Evolutionary conservation across 2,329 filamentous ascomycete genomes (phyloP).

Genomic region (Verticillium tricorpus): DNA sequence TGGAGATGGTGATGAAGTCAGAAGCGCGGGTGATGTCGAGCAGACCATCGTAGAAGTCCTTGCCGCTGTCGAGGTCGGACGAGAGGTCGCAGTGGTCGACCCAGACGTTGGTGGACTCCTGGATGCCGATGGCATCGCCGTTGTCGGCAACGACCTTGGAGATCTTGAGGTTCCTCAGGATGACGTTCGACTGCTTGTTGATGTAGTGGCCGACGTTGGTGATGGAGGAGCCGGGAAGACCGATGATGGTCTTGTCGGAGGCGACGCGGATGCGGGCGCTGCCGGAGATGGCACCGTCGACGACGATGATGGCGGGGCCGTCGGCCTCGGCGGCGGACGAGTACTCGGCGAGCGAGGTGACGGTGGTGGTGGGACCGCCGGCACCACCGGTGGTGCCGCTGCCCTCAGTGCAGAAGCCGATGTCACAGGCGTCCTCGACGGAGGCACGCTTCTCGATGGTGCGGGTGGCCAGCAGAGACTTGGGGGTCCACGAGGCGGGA

Average conservation of each 20-base stretch:
- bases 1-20: slow-evolving; percentile 53
- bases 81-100: slow-evolving; percentile 64
- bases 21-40: slow-evolving; percentile 59
- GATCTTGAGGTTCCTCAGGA: slow-evolving; percentile 58
- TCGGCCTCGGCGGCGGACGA: slow-evolving; percentile 41
- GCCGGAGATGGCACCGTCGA: slow-evolving; percentile 36
- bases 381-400: slow-evolving; percentile 45
- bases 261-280: slow-evolving; percentile 32
- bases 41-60: slow-evolving; percentile 68
- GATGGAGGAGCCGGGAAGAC: slow-evolving; percentile 30
- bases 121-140: slow-evolving; percentile 57
- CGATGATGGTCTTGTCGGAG: slow-evolving; percentile 43
- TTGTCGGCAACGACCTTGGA: slow-evolving; percentile 49
- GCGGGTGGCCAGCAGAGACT: slow-evolving; percentile 12
- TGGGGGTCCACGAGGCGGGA: slow-evolving; percentile 20
- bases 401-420: slow-evolving; percentile 24
- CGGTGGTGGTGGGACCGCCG: slow-evolving; percentile 45
- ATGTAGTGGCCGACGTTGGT: slow-evolving; percentile 48
- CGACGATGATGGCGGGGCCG: slow-evolving; percentile 33
- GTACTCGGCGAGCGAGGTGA: slow-evolving; percentile 43
- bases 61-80: slow-evolving; percentile 53
- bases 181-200: slow-evolving; percentile 51
- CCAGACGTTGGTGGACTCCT: slow-evolving; percentile 57
- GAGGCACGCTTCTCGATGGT: slow-evolving; percentile 25
- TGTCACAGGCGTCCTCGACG: slow-evolving; percentile 28